Percentiles rank a stretch among this genome's conserved stretches.
Evolutionary conservation across 106 monocot species (phyloP).

Genomic region (Apostasia ramifera): DNA sequence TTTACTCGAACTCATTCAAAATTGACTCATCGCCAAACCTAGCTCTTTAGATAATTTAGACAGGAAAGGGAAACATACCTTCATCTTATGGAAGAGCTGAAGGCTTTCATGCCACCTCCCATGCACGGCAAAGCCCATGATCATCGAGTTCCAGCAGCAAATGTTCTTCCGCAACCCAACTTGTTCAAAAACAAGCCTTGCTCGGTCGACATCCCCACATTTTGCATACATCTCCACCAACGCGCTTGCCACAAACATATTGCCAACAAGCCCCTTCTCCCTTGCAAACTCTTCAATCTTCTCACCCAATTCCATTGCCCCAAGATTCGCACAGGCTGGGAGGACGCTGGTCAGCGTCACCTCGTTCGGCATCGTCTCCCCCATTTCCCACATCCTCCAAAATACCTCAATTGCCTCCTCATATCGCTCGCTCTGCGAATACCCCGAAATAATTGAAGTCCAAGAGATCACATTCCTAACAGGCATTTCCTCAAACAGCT

Average conservation of each 20-base stretch:
- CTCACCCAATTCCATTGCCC: constrained; percentile 52
- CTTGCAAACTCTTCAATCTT: constrained; percentile 51
- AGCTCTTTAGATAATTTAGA: not conserved
- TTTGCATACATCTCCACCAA: constrained; percentile 79
- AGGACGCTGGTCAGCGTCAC: constrained; percentile 64
- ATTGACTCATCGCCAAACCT: no score
- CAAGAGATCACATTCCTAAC: constrained; percentile 54
- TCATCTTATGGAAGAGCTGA: constrained; percentile 51
- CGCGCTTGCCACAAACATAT: constrained; percentile 58
- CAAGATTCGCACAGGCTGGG: constrained; percentile 53
- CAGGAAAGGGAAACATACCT: constrained; percentile 10
- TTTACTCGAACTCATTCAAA: no score
- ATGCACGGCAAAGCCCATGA: constrained; percentile 62
- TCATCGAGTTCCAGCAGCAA: constrained; percentile 87
- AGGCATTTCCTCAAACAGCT: constrained; percentile 56
- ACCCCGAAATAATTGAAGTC: constrained; percentile 70
- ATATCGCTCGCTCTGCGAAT: constrained; percentile 39
- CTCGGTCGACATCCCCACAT: constrained; percentile 44
- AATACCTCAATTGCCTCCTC: constrained; percentile 46
- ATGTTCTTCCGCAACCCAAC: constrained; percentile 40
- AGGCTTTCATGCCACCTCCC: constrained; percentile 48
- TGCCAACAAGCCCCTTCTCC: constrained; percentile 29
- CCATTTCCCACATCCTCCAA: constrained; percentile 43
- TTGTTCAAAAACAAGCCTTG: constrained; percentile 47
- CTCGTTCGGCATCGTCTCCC: constrained; percentile 46